phyloP scores from a whole-genome alignment of 306 rosid species.

The Malus domestica region ASM211411v1 NC_041801.1:5787001-5787500 shows the following conservation, averaged over 20 bases:
- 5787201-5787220: too few species aligned
- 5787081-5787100: too few species aligned
- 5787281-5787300: constrained; percentile 1
- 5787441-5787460: not conserved
- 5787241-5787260: not conserved
- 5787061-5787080: too few species aligned
- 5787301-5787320: not conserved
- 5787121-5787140: too few species aligned
- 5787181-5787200: too few species aligned
- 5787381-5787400: too few species aligned
- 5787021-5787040: too few species aligned
- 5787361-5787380: too few species aligned
- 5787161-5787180: too few species aligned
- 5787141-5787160: rapidly evolving
- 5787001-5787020: too few species aligned
- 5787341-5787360: not conserved
- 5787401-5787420: not conserved
- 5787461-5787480: not conserved
- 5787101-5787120: too few species aligned
- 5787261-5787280: not conserved
- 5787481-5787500: constrained; percentile 59
- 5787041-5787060: too few species aligned
- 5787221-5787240: not conserved
- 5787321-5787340: not conserved
- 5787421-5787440: not conserved